Percentiles rank a stretch among this genome's conserved stretches.
Evolutionary conservation across 257 asterid genomes (phyloP).

Genomic region (Solanum bulbocastanum): DNA sequence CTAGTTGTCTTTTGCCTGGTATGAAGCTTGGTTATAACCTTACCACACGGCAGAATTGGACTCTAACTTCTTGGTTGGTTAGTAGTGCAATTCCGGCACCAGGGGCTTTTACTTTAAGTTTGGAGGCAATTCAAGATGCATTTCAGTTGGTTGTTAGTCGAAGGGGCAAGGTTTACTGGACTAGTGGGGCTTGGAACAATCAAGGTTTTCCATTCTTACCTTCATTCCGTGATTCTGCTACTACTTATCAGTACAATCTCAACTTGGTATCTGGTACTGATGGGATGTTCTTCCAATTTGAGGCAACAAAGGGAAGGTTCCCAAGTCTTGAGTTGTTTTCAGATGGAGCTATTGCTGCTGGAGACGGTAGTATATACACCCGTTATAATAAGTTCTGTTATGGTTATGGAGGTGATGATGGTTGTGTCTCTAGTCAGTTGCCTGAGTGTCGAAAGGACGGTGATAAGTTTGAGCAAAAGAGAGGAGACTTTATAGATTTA

Average conservation of each 20-base stretch:
- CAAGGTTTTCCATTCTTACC: neutral
- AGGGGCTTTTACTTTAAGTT: neutral
- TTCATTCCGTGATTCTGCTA: neutral
- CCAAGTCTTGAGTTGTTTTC: neutral
- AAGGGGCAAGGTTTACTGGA: neutral
- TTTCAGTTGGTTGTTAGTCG: neutral
- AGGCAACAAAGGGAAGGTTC: neutral
- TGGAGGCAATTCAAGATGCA: neutral
- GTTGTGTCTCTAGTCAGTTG: constrained; percentile 8
- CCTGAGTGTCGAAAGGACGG: constrained; percentile 3
- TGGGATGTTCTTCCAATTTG: neutral
- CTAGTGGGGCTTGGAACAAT: neutral
- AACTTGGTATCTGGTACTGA: neutral
- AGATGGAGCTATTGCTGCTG: neutral
- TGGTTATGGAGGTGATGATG: neutral
- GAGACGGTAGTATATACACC: neutral
- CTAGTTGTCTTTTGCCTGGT: constrained; percentile 39
- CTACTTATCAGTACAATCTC: neutral
- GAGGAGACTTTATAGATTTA: neutral
- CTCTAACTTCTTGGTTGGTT: constrained; percentile 37
- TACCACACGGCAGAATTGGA: constrained; percentile 25
- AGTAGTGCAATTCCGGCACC: constrained; percentile 8
- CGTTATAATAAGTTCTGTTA: neutral
- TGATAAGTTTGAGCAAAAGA: constrained; percentile 1
- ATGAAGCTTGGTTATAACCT: constrained; percentile 45